Conservation (phyloP, 257 asterid genomes). For the Penstemon barbatus region DNA sequence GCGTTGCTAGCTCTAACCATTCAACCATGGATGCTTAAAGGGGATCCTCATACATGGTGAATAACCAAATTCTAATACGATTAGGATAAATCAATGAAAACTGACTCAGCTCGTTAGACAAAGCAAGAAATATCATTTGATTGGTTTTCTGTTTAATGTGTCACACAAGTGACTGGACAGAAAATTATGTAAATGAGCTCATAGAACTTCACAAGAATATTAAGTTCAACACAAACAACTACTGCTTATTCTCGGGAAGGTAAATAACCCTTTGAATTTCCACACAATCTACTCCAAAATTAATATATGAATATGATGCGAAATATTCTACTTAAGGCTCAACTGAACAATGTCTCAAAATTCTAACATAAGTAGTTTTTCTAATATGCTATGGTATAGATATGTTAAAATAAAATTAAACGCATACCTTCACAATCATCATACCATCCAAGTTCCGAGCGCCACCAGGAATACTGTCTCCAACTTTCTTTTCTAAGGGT, state of each 20-base stretch:
- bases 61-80: no score
- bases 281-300: background rate
- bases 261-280: background rate
- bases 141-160: slow-evolving; percentile 18
- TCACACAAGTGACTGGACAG: background rate
- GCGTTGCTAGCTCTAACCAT: no score
- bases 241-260: background rate
- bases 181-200: background rate
- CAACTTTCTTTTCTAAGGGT: slow-evolving; percentile 72
- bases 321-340: background rate
- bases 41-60: no score
- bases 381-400: background rate
- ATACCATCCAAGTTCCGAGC: slow-evolving; percentile 96
- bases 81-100: no score
- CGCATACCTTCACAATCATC: slow-evolving; percentile 88
- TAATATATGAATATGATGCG: background rate
- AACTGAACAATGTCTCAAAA: slow-evolving; percentile 6
- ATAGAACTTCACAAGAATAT: slow-evolving; percentile 14
- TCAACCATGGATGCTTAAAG: no score
- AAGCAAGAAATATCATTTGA: background rate
- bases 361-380: background rate
- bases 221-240: slow-evolving; percentile 6
- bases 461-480: slow-evolving; percentile 98
- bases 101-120: no score
- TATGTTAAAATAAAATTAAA: slow-evolving; percentile 6